Evolutionary conservation across 202 grass and related monocot species (phyloP).

Genomic region (Saccharum hybrid): DNA sequence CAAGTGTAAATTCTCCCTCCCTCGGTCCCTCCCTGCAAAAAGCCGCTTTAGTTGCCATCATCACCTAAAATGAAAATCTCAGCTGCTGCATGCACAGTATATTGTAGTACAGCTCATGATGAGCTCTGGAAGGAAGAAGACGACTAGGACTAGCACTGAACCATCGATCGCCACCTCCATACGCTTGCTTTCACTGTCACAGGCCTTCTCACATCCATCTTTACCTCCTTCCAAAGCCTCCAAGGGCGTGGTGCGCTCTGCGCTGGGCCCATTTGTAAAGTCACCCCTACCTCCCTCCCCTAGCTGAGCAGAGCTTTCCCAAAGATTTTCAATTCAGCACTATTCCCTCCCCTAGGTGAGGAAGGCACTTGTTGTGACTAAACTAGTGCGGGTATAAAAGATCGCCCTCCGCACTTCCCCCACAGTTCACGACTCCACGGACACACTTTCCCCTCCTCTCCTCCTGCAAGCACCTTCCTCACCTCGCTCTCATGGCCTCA

Average conservation of each 20-base stretch:
- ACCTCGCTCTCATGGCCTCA: constrained; percentile 47
- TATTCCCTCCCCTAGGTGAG: background rate
- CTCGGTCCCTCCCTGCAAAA: background rate
- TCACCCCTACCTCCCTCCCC: background rate
- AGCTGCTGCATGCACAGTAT: background rate
- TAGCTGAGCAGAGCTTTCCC: background rate
- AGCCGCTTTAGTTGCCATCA: constrained; percentile 49
- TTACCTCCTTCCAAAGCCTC: constrained; percentile 31
- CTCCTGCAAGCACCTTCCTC: background rate
- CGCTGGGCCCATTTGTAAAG: constrained; percentile 48
- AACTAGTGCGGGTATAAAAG: constrained; percentile 47
- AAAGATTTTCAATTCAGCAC: background rate
- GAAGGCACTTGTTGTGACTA: constrained; percentile 4
- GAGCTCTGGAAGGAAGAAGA: constrained; percentile 39
- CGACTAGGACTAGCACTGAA: constrained; percentile 1
- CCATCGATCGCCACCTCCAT: constrained; percentile 26
- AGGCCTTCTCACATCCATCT: background rate
- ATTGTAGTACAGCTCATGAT: constrained; percentile 50
- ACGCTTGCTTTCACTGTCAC: constrained; percentile 28
- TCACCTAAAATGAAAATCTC: constrained; percentile 36
- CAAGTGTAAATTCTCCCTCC: background rate
- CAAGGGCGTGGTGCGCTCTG: constrained; percentile 46
- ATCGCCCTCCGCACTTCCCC: constrained; percentile 40
- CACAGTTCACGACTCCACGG: constrained; percentile 41
- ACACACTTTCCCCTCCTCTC: constrained; percentile 46